These are phyloP conservation scores for Puccinia hordei DNA, from an alignment of 1,284 basidiomycete genomes.

Conservation along the genomic window DNA sequence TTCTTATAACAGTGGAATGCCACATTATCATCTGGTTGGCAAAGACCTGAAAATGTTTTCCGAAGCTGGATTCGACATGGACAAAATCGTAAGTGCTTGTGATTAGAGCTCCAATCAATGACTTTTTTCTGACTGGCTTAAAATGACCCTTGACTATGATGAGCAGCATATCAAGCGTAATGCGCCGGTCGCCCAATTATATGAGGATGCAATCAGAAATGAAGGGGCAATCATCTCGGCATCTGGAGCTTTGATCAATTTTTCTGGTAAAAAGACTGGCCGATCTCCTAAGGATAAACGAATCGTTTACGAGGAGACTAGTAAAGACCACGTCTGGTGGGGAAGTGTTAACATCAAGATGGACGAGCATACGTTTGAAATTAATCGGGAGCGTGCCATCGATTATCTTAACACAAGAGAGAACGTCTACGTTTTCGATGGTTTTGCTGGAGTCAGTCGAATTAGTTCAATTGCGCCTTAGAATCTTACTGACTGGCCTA, in stretches of 20 bases:
- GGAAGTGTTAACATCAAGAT: conserved; percentile 99
- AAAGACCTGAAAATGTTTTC: conserved; percentile 96
- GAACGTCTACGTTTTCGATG: conserved; percentile 98
- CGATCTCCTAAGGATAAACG: conserved; percentile 99
- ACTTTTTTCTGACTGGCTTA: conserved; percentile 58
- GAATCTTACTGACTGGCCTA: not conserved
- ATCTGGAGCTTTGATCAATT: conserved; percentile 97
- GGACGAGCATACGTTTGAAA: conserved; percentile 97
- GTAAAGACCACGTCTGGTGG: conserved; percentile 99
- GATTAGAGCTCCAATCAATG: not conserved
- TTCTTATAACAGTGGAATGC: conserved; percentile 16
- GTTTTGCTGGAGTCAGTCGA: conserved; percentile 73
- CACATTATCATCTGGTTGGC: conserved; percentile 63
- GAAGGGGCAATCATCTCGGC: conserved; percentile 97
- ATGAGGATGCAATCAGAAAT: conserved; percentile 97
- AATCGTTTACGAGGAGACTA: conserved; percentile 96
- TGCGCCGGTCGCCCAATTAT: conserved; percentile 88
- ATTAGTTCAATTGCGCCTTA: not conserved
- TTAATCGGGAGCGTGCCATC: conserved; percentile 99
- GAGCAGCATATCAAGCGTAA: conserved; percentile 81
- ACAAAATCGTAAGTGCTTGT: conserved; percentile 57
- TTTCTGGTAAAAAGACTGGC: conserved; percentile 99
- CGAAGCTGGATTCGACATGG: conserved; percentile 98
- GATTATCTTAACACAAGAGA: conserved; percentile 99
- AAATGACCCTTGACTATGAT: not conserved